These are phyloP conservation scores for Cercophora scortea DNA, from an alignment of 495 filamentous ascomycete genomes.

Conservation along the genomic window DNA sequence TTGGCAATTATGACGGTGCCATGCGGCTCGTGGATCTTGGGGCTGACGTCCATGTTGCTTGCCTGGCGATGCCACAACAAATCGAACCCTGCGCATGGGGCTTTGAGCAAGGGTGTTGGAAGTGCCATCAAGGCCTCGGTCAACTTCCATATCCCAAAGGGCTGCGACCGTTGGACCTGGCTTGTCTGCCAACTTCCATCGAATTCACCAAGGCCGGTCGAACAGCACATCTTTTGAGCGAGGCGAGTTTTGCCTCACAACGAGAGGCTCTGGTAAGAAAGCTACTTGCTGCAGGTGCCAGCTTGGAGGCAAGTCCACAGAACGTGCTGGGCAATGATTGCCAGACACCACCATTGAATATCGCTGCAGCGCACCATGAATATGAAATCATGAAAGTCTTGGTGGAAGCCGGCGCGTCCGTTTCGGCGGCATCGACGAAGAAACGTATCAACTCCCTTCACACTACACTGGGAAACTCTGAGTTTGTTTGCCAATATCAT, in stretches of 20 bases:
- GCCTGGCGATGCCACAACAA: background rate
- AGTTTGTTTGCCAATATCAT: background rate
- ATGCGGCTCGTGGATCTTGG: background rate
- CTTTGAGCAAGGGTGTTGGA: too few relatives aligned
- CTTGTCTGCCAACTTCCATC: background rate
- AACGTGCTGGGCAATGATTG: background rate
- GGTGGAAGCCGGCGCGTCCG: background rate
- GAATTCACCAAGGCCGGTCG: background rate
- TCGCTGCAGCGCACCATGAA: background rate
- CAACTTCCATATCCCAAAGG: background rate
- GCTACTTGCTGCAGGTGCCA: background rate
- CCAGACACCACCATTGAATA: background rate
- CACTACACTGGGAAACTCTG: background rate
- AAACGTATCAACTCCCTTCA: background rate
- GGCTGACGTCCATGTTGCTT: background rate
- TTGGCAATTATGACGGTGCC: background rate
- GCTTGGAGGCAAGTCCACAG: background rate
- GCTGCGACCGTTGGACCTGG: background rate
- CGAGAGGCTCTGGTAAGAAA: background rate
- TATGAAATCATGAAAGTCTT: background rate
- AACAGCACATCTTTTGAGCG: background rate
- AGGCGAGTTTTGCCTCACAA: background rate
- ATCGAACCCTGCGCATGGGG: background rate
- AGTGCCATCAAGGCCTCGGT: too few relatives aligned
- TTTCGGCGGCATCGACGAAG: background rate